Evolutionary conservation across 371 early-diverging fungal genomes (phyloP), one percentile per base, ranked within the genome.

Genomic region (Rhizomucor miehei): DNA sequence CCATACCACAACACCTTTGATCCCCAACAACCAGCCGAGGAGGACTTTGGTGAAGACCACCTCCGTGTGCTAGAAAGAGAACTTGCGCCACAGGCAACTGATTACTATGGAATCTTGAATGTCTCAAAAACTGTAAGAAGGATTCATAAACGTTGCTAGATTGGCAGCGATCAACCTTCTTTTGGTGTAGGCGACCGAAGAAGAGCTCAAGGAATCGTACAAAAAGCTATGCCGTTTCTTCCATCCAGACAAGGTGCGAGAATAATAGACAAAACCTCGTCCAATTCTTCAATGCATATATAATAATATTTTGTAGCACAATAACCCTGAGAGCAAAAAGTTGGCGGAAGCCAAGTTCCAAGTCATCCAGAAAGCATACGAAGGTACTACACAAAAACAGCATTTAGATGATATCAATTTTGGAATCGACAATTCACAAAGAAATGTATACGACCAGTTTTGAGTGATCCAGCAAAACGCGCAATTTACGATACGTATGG

Each of bases 401-500:
- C 10, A 50, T 25, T 13, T 43, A 24, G 14, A 36, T 20, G n/a
- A 48, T 8, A n/a, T 41, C n/a, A 41, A 41, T n/a, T 14, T 17
- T 41, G 41, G 41, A n/a, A 38, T 10, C 11, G 39, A 38, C 11
- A 38, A 38, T 38, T 11, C n/a, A 10, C n/a, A 38, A n/a, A 11
- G n/a, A 11, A n/a, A 11, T 38, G n/a, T 10, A n/a, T n/a, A 38
- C 39, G n/a, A 38, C 11, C 39, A 92, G 94, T 95, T 2, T 69
- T 98, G 44, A 83, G 81, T 40, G 88, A 97, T 69, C 82, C 89
- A 3, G 80, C 79, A 17, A 84, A 84, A 52, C 83, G 98, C 46
- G 82, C 86, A 10, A 85, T 92, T 29, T 99, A 99, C 66, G 98
- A 99, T 67, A 82, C 80, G 19, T 94, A 94, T 51, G 98, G 98